These are phyloP conservation scores for Neonectria ditissima DNA, from an alignment of 2,329 filamentous ascomycete genomes.

Conservation along the genomic window DNA sequence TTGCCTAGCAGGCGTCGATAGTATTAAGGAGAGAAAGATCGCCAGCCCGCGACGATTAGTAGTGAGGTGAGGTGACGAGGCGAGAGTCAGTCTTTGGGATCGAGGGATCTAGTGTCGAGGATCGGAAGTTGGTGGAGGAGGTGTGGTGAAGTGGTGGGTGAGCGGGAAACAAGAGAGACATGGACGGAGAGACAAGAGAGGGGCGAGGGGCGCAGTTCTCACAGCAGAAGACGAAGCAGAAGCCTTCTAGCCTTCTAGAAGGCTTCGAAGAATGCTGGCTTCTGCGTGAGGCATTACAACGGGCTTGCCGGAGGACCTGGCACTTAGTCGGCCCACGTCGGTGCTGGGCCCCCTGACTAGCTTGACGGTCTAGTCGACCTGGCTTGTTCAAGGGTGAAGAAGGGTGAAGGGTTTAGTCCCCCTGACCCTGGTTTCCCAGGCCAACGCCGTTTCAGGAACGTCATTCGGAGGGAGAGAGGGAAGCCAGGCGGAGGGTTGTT, in stretches of 20 bases:
- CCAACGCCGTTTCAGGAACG: conserved; percentile 46
- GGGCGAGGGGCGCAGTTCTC: conserved; percentile 28
- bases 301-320: conserved; percentile 46
- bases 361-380: conserved; percentile 31
- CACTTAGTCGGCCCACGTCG: conserved; percentile 42
- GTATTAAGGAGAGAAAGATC: conserved; percentile 40
- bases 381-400: conserved; percentile 30
- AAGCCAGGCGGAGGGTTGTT: background rate
- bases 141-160: conserved; percentile 2
- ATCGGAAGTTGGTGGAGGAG: conserved; percentile 23
- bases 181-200: conserved; percentile 20
- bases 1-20: conserved; percentile 24
- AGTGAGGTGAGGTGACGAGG: conserved; percentile 34
- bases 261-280: conserved; percentile 45
- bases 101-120: conserved; percentile 17
- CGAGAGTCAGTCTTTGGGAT: conserved; percentile 27
- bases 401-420: conserved; percentile 14
- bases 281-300: conserved; percentile 46
- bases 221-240: conserved; percentile 27
- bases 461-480: conserved; percentile 37
- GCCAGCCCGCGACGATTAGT: conserved; percentile 45
- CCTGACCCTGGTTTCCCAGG: conserved; percentile 11
- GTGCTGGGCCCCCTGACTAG: conserved; percentile 41
- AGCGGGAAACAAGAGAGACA: conserved; percentile 24
- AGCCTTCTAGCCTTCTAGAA: conserved; percentile 51